A percentile compares a stretch with the other conserved stretches of the same genome.
These are phyloP conservation scores for Dictyostelium discoideum DNA, from an alignment of 78 protist genomes.

Conservation along the genomic window DNA sequence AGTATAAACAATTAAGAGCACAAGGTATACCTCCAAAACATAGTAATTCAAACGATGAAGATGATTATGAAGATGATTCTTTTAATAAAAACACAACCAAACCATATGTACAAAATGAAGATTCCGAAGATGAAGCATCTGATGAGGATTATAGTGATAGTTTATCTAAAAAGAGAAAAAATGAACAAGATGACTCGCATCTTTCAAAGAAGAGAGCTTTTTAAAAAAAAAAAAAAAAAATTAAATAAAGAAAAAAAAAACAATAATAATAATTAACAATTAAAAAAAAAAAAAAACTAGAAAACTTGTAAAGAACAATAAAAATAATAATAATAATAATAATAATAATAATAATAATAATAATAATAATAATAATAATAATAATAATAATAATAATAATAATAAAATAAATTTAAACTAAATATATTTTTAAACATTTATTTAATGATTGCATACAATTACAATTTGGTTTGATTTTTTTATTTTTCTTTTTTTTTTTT, in stretches of 20 bases:
- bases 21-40: conserved; percentile 4
- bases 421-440: too few relatives aligned
- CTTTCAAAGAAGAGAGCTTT: conserved; percentile 1
- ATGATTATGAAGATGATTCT: neutral
- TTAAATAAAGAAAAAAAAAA: neutral
- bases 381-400: too few relatives aligned
- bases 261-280: neutral
- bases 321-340: too few relatives aligned
- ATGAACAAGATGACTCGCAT: neutral
- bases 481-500: neutral
- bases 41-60: conserved; percentile 18
- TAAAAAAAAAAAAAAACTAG: neutral
- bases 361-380: too few relatives aligned
- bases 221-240: neutral
- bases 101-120: neutral
- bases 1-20: conserved; percentile 16
- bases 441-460: neutral
- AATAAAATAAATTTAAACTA: too few relatives aligned
- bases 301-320: neutral
- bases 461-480: neutral
- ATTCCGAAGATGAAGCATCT: neutral
- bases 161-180: neutral
- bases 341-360: too few relatives aligned
- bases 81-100: neutral
- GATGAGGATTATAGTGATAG: neutral